These are phyloP conservation scores for Sphaceloma murrayae DNA, from an alignment of 2,329 filamentous ascomycete species.

Conservation along the genomic window DNA sequence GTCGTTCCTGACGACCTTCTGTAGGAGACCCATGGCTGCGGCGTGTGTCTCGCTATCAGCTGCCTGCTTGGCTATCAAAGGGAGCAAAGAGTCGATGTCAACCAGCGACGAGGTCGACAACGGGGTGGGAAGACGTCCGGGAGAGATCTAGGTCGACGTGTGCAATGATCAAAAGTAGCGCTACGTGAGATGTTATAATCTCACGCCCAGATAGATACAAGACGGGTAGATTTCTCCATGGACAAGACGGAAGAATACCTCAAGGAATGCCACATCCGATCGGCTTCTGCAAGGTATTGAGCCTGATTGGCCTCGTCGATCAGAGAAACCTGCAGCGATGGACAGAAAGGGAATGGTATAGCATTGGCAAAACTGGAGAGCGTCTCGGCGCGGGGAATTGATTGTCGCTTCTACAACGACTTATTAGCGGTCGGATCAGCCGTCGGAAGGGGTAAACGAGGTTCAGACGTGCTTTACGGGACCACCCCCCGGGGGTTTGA, in stretches of 20 bases:
- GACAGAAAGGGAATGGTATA: slow-evolving; percentile 7
- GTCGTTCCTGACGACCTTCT: slow-evolving; percentile 56
- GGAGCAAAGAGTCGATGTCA: too few species aligned
- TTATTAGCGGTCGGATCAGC: background rate
- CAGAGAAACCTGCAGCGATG: slow-evolving; percentile 1
- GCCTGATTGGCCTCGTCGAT: slow-evolving; percentile 13
- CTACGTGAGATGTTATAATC: slow-evolving; percentile 8
- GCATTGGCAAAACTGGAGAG: slow-evolving; percentile 8
- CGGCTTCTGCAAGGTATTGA: background rate
- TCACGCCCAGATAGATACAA: slow-evolving; percentile 3
- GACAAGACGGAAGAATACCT: slow-evolving; percentile 14
- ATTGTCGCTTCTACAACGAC: background rate
- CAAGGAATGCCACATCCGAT: slow-evolving; percentile 11
- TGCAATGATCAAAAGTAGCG: too few species aligned
- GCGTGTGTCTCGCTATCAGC: too few species aligned
- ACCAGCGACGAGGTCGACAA: background rate
- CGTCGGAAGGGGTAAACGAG: background rate
- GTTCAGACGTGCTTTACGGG: too few species aligned
- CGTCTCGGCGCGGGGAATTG: slow-evolving; percentile 13
- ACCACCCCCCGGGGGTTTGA: too few species aligned
- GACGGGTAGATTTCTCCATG: slow-evolving; percentile 14
- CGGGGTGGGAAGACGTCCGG: too few species aligned
- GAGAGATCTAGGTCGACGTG: too few species aligned
- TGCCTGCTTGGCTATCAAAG: too few species aligned
- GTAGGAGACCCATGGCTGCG: slow-evolving; percentile 36